These are phyloP conservation scores for Mayamaea pseudoterrestris DNA, from an alignment of 108 stramenopile species.

Conservation along the genomic window DNA sequence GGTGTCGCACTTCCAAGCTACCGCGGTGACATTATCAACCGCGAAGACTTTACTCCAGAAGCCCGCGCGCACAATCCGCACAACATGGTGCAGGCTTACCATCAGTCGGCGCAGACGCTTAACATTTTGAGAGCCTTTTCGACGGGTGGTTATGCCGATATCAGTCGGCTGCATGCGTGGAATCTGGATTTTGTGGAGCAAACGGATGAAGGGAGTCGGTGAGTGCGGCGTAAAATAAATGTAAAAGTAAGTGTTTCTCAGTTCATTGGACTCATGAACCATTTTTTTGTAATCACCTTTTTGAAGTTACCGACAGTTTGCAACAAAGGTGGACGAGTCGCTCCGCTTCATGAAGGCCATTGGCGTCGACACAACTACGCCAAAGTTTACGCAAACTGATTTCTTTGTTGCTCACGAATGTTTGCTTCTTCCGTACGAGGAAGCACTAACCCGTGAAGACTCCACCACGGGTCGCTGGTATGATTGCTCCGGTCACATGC, in stretches of 20 bases:
- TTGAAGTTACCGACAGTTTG: constrained; percentile 75
- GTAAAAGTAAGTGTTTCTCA: too few relatives aligned
- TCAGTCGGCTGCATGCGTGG: constrained; percentile 92
- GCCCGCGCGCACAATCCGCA: constrained; percentile 78
- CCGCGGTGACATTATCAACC: constrained; percentile 96
- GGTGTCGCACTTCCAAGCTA: constrained; percentile 83
- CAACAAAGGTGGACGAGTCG: constrained; percentile 86
- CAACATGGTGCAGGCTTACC: constrained; percentile 81
- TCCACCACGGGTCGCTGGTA: constrained; percentile 94
- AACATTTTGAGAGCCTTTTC: constrained; percentile 94
- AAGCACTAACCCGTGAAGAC: constrained; percentile 93
- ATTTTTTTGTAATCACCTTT: too few relatives aligned
- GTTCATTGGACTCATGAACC: too few relatives aligned
- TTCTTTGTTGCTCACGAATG: constrained; percentile 98
- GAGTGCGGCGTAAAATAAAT: constrained; percentile 28
- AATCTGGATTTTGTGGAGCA: constrained; percentile 97
- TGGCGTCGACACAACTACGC: constrained; percentile 81
- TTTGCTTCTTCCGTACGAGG: constrained; percentile 93
- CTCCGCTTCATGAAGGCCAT: constrained; percentile 96
- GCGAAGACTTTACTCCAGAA: constrained; percentile 84
- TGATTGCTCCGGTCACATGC: constrained; percentile 96
- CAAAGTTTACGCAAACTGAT: constrained; percentile 81
- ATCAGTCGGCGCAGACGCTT: constrained; percentile 91
- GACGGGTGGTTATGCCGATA: constrained; percentile 94
- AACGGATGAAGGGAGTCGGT: constrained; percentile 83